Conservation (phyloP, 2,329 filamentous ascomycete genomes). For the Penicillium sp. region DNA sequence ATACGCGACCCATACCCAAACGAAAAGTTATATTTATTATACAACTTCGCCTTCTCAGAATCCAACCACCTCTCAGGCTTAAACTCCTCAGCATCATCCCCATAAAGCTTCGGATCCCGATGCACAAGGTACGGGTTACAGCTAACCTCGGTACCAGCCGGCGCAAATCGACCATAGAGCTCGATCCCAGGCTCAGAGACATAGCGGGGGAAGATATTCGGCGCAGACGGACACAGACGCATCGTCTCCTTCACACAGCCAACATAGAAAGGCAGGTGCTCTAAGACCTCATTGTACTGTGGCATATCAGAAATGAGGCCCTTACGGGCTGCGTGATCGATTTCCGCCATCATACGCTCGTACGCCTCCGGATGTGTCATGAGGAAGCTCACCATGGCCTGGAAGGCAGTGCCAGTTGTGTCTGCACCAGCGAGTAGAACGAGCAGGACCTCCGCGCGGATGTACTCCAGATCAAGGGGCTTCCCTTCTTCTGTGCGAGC, state of each 20-base stretch:
- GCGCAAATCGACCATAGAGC: constrained; percentile 41
- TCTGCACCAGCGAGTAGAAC: constrained; percentile 54
- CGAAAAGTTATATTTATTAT: constrained; percentile 49
- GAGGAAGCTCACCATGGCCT: constrained; percentile 48
- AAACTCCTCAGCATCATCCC: constrained; percentile 41
- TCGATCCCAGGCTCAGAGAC: constrained; percentile 38
- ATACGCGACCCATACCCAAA: constrained; percentile 52
- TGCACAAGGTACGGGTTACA: constrained; percentile 51
- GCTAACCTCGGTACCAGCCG: constrained; percentile 47
- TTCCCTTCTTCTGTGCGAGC: constrained; percentile 47
- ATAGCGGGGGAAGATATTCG: constrained; percentile 52
- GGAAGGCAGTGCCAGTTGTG: constrained; percentile 53
- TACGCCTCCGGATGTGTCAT: constrained; percentile 43
- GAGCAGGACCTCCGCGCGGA: constrained; percentile 54
- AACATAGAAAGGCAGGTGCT: constrained; percentile 48
- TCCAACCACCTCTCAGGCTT: constrained; percentile 45
- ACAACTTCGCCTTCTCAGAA: constrained; percentile 40
- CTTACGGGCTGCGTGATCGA: constrained; percentile 40
- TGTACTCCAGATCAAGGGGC: constrained; percentile 50
- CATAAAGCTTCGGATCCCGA: constrained; percentile 44
- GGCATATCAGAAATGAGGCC: constrained; percentile 34
- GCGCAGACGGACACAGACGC: constrained; percentile 51
- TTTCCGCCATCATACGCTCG: constrained; percentile 48
- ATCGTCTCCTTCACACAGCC: constrained; percentile 53
- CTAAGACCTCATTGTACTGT: constrained; percentile 45